phyloP scores from a whole-genome alignment of 257 asterid species.

The Vinca minor region DNA sequence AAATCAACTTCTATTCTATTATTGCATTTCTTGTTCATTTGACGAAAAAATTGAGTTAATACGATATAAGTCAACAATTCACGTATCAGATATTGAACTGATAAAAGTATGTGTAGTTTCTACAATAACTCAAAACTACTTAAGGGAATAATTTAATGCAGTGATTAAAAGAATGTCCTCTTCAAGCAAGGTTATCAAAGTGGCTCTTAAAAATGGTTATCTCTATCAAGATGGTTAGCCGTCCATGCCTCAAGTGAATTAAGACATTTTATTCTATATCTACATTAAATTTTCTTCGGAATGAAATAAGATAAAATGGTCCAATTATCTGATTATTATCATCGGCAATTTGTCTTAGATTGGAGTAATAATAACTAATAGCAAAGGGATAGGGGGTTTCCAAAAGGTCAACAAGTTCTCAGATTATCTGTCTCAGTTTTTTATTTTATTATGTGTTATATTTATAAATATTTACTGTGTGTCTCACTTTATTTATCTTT shows the following conservation, averaged over 20 bases:
- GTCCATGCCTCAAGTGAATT: too few species aligned
- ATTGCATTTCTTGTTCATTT: not conserved
- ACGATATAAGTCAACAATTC: too few species aligned
- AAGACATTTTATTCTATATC: not conserved
- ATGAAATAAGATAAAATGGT: constrained; percentile 1
- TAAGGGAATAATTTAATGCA: not conserved
- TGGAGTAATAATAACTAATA: not conserved
- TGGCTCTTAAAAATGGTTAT: not conserved
- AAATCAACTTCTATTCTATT: not conserved
- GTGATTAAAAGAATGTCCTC: constrained; percentile 1
- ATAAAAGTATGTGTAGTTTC: not conserved
- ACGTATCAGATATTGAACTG: not conserved
- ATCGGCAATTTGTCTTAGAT: not conserved
- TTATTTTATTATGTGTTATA: too few species aligned
- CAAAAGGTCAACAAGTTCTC: not conserved
- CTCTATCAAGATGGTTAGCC: not conserved
- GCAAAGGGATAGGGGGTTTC: not conserved
- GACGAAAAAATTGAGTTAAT: too few species aligned
- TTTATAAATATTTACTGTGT: too few species aligned
- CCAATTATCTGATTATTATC: not conserved
- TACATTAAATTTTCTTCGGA: not conserved
- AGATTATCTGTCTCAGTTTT: too few species aligned
- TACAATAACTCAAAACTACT: not conserved
- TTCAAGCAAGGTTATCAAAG: constrained; percentile 7
- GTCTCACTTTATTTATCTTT: too few species aligned